phyloP scores from a whole-genome alignment of 192 early-diverging fungal species.

The Gryganskiella cystojenkinii region DNA sequence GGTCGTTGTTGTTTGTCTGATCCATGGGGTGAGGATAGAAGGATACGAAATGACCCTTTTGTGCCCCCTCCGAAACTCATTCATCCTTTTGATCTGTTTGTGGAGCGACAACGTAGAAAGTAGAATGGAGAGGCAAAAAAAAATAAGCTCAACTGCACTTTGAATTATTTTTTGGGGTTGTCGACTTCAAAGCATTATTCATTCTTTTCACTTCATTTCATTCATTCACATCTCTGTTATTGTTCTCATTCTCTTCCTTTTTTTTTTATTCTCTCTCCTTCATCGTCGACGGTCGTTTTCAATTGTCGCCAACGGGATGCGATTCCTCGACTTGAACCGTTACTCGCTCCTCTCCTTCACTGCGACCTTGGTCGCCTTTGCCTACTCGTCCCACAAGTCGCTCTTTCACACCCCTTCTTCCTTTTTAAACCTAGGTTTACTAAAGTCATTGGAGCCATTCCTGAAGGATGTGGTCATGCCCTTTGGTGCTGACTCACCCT shows the following conservation, averaged over 20 bases:
- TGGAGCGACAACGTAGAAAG: too few relatives aligned
- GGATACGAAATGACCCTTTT: too few relatives aligned
- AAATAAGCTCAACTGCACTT: too few relatives aligned
- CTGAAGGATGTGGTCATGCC: constrained; percentile 44
- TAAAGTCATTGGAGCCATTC: constrained; percentile 47
- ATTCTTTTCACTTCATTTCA: too few relatives aligned
- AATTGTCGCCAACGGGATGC: constrained; percentile 19
- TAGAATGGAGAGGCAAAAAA: too few relatives aligned
- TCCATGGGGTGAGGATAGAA: too few relatives aligned
- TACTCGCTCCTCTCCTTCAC: constrained; percentile 44
- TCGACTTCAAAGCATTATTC: too few relatives aligned
- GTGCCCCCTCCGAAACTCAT: too few relatives aligned
- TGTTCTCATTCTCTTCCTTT: neutral
- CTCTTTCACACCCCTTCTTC: constrained; percentile 49
- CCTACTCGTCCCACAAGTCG: constrained; percentile 44
- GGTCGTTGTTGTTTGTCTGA: too few relatives aligned
- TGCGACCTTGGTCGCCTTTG: constrained; percentile 41
- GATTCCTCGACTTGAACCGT: constrained; percentile 52
- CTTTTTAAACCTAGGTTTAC: constrained; percentile 44
- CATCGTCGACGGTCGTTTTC: neutral
- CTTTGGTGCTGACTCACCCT: constrained; percentile 29
- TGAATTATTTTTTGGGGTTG: too few relatives aligned
- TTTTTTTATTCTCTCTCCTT: neutral
- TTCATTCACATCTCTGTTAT: too few relatives aligned
- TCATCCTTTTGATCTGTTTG: too few relatives aligned